These are phyloP conservation scores for Beauveria medogensis DNA, from an alignment of 2,329 filamentous ascomycete genomes.

Conservation along the genomic window DNA sequence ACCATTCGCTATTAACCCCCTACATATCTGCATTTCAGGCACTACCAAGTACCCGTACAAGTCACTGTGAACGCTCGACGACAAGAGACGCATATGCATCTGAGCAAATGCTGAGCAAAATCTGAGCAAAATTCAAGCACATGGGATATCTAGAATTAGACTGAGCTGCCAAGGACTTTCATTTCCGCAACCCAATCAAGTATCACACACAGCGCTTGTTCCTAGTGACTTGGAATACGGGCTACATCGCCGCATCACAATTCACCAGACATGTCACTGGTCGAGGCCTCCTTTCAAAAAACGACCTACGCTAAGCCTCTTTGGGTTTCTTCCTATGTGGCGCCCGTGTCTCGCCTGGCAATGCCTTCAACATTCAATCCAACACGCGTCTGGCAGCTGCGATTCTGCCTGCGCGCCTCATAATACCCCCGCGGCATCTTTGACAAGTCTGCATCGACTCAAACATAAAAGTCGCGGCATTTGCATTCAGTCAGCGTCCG, in stretches of 20 bases:
- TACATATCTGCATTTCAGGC: too few relatives aligned
- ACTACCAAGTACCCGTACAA: not conserved
- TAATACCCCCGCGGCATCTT: not conserved
- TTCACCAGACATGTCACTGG: not conserved
- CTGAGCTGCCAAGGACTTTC: not conserved
- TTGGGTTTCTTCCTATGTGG: not conserved
- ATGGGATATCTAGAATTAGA: too few relatives aligned
- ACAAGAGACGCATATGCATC: not conserved
- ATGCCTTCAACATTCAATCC: constrained; percentile 5
- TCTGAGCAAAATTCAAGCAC: too few relatives aligned
- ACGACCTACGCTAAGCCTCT: constrained; percentile 1
- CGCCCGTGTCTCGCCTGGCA: not conserved
- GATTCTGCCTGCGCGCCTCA: not conserved
- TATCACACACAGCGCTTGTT: not conserved
- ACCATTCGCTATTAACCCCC: not conserved
- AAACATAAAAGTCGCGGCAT: not conserved
- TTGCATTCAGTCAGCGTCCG: not conserved
- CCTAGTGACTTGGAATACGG: not conserved
- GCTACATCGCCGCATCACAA: not conserved
- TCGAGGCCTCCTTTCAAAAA: not conserved
- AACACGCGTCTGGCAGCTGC: constrained; percentile 6
- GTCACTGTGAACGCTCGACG: not conserved
- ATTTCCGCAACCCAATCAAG: not conserved
- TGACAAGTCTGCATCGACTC: not conserved
- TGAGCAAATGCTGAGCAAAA: too few relatives aligned